These are phyloP conservation scores for Mangifera indica DNA, from an alignment of 345 rosid genomes.

Conservation along the genomic window DNA sequence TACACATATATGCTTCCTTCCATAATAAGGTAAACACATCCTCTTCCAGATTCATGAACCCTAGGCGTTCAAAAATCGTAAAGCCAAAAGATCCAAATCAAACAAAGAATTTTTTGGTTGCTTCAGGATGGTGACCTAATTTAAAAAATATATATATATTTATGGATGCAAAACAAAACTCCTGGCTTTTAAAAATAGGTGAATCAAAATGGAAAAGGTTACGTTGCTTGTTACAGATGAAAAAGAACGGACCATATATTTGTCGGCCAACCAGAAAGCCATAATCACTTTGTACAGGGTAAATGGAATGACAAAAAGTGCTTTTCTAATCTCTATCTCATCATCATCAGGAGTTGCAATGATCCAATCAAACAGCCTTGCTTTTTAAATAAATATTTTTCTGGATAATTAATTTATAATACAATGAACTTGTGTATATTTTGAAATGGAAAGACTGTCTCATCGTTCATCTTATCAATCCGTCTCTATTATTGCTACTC, in stretches of 20 bases:
- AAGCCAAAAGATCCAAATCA: background rate
- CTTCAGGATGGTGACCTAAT: background rate
- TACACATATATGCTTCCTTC: no score
- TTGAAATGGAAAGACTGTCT: background rate
- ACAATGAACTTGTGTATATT: background rate
- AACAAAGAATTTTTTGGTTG: background rate
- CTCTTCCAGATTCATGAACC: no score
- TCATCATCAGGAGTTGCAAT: background rate
- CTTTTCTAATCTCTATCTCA: background rate
- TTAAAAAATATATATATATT: no score
- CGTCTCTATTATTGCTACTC: background rate
- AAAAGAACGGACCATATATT: background rate
- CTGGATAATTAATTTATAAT: no score
- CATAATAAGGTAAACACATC: no score
- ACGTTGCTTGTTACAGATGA: constrained; percentile 7
- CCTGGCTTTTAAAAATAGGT: background rate
- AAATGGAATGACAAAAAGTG: constrained; percentile 3
- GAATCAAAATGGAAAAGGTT: background rate
- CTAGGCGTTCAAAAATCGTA: no score
- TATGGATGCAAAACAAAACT: background rate
- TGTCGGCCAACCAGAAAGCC: constrained; percentile 24
- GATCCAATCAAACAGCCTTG: constrained; percentile 6
- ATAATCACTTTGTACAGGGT: constrained; percentile 6
- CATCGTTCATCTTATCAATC: background rate
- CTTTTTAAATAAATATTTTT: background rate